Base-by-base conservation (phyloP, 2,329 filamentous ascomycete species). In the Phaeomoniella chlamydospora region DNA sequence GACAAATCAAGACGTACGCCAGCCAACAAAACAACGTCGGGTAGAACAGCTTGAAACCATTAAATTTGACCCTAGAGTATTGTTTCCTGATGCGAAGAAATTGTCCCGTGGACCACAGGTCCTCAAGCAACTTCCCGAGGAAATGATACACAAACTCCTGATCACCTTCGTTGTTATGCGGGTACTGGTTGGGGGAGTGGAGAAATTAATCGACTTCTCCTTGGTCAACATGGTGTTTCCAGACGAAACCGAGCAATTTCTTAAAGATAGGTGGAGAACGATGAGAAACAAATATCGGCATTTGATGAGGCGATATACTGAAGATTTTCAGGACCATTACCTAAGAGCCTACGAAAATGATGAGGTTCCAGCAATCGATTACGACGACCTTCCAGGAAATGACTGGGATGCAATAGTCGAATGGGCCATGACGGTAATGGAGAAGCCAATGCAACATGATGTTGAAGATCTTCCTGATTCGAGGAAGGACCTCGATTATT, bases 371-470 rank as follows among this genome's bases (percentile, higher is more conserved):
- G 42, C 42, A 2, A 58, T 68, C 31, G 51, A 67, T 38, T 65
- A 59, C 34, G 47, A 56, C 13, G 45, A 67, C 34, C 45, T 67
- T 18, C 49, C 55, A 34, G 43, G 41, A 6, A 67, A 66, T 43
- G 56, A 67, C 40, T 69, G 65, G 65, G 47, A 51, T 30, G 49
- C 49, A 16, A 49, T 68, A 10, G 55, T 66, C 3, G 54, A 64
- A 5, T 69, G 65, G 65, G 61, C 61, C 5, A 50, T 52, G 18
- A 46, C 48, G 6, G 54, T 59, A 34, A 47, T 67, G 12, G 57
- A 64, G 31, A 43, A 54, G 11, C 55, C 60, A 14, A 50, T 48
- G 10, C 49, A 53, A 4, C 50, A 52, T 40, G 54, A 51, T 29
- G 44, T 55, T 13, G 58, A 56, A 1, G 54, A 57, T 34, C 49